Base-by-base conservation (phyloP, 1,284 basidiomycete species). In the Cryptococcus amylolentus region DNA sequence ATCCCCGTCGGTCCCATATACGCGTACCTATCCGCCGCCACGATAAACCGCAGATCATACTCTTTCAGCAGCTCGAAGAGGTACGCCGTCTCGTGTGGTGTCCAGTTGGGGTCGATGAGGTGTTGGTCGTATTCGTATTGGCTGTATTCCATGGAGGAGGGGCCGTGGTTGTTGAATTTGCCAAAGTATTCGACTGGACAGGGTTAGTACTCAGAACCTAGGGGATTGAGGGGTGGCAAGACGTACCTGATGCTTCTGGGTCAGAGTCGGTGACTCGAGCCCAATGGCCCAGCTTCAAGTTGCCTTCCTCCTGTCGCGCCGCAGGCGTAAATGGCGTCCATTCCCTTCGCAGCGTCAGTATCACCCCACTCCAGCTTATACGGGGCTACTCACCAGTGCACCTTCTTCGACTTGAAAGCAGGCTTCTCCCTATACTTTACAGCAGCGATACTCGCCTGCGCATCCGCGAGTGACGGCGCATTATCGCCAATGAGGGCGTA, bases 401-500 rank as follows among this genome's bases (percentile, higher is more conserved):
- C 82, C 77, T 54, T 83, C 80, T 60, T 83, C 71, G 69, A 55
- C 45, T 73, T 75, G 26, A 64, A 51, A 43, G 72, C 73, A 18
- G 89, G 88, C 63, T 90, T 87, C 75, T 91, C 88, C 71, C 93
- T 93, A 62, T 96, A 84, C 56, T 88, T 87, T 39, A 92, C 88
- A 67, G 72, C 63, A 0, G 69, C 61, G 13, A 70, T 52, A 31
- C 68, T 67, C 12, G 72, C 67, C 48, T 74, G 75, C 54, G 54
- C 70, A 51, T 73, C 66, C 5, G 68, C 85, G 41, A 97, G 81
- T 1, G 88, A 87, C 2, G 94, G 91, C 5, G 88, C 88, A 55
- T 91, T 89, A 64, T 91, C 86, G 18, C 95, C 96, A 62, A 98
- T 95, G 58, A 98, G 84, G 0, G 90, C 87, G 76, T 90, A 97